Evolutionary conservation across 2,329 filamentous ascomycete genomes (phyloP).

Genomic region (Xenosphaeropsis pyriputrescens): DNA sequence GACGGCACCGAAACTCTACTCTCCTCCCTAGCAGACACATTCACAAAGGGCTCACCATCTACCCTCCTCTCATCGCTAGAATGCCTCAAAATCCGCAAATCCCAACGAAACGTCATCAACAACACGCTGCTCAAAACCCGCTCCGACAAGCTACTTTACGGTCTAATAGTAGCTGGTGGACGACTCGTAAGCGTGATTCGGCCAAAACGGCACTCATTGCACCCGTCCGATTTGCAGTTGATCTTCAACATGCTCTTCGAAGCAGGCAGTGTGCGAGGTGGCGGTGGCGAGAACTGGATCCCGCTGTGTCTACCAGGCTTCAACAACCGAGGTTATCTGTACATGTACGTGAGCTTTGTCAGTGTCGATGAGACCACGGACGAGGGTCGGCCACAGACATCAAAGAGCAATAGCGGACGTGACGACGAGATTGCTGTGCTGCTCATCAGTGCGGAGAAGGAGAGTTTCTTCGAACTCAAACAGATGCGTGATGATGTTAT

Average conservation of each 20-base stretch:
- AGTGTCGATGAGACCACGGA: slow-evolving; percentile 36
- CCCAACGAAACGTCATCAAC: slow-evolving; percentile 75
- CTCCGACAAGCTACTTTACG: slow-evolving; percentile 72
- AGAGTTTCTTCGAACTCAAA: slow-evolving; percentile 83
- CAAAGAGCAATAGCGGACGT: slow-evolving; percentile 35
- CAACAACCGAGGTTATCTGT: slow-evolving; percentile 90
- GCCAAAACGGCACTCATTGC: slow-evolving; percentile 86
- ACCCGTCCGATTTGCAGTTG: slow-evolving; percentile 87
- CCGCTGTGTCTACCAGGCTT: slow-evolving; percentile 91
- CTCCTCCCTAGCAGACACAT: slow-evolving; percentile 85
- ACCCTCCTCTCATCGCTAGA: slow-evolving; percentile 81
- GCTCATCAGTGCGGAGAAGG: slow-evolving; percentile 82
- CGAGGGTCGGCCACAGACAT: slow-evolving; percentile 20
- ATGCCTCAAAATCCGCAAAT: slow-evolving; percentile 82
- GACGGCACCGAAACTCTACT: slow-evolving; percentile 85
- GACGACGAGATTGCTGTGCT: slow-evolving; percentile 80
- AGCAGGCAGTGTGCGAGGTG: slow-evolving; percentile 79
- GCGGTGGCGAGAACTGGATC: slow-evolving; percentile 94
- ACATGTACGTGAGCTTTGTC: slow-evolving; percentile 98
- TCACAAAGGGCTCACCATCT: slow-evolving; percentile 83
- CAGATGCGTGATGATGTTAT: slow-evolving; percentile 50
- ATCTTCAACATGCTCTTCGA: slow-evolving; percentile 99
- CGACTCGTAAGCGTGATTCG: slow-evolving; percentile 88
- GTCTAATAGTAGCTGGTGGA: slow-evolving; percentile 82
- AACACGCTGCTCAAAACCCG: slow-evolving; percentile 70